Conservation (phyloP, 805 yeast species). For the Torulaspora gathmanii region DNA sequence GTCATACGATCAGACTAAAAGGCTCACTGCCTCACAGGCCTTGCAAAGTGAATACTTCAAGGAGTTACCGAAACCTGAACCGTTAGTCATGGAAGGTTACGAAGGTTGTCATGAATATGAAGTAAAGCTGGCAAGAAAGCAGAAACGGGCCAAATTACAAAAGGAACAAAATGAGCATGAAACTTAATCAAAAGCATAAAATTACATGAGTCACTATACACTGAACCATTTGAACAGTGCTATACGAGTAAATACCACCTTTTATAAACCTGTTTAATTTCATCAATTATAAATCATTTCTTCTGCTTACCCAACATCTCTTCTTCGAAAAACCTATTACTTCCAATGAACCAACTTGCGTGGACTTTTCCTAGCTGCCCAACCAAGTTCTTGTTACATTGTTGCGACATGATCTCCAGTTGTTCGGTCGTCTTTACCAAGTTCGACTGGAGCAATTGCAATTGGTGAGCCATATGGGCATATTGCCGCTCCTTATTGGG, state of each 20-base stretch:
- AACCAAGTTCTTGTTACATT: constrained; percentile 30
- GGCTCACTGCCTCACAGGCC: constrained; percentile 69
- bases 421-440: constrained; percentile 27
- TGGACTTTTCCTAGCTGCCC: constrained; percentile 34
- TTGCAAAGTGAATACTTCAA: constrained; percentile 65
- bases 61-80: constrained; percentile 62
- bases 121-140: constrained; percentile 57
- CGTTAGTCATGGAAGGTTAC: constrained; percentile 49
- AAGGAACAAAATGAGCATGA: constrained; percentile 16
- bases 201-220: constrained; percentile 1
- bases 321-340: constrained; percentile 27
- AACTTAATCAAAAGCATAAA: constrained; percentile 10
- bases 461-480: constrained; percentile 30
- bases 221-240: not conserved
- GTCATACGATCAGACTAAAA: constrained; percentile 58
- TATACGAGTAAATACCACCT: constrained; percentile 3
- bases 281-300: constrained; percentile 3
- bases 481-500: constrained; percentile 32
- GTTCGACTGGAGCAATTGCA: constrained; percentile 26
- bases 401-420: constrained; percentile 30
- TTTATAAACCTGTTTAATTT: not conserved
- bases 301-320: constrained; percentile 23
- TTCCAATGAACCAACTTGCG: constrained; percentile 33
- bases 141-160: constrained; percentile 21
- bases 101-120: constrained; percentile 99